Evolutionary conservation across 345 rosid species (phyloP), one percentile per base, ranked within the genome.

Genomic region (Eucalyptus decipiens): DNA sequence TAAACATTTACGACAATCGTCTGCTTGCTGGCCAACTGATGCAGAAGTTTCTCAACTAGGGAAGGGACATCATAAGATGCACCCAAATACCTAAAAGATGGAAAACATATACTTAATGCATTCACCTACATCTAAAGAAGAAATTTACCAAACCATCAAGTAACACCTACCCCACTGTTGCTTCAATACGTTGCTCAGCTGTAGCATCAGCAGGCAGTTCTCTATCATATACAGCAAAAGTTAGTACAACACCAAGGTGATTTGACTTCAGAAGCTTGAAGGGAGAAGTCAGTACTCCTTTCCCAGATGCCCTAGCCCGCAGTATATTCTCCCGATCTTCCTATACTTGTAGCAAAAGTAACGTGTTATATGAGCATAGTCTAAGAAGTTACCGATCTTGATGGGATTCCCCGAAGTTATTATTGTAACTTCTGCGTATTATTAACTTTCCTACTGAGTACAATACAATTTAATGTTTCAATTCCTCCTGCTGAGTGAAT

Each of bases 61-160:
- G 98, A 97, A 69, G 98, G 99, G 87, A 97, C 95, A 94, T 97
- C 99, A 92, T 97, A 97, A 85, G 99, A 95, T 87, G 99, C 99
- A 69, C 99, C 99, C 15, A 97, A 93, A 91, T 97, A 97, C 92
- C 99, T 97, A 80, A 88, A 50, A 90, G 69, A 89, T n/a, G 56
- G 87, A 81, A 45, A 86, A 86, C 47, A 34, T 86, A 56, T 5
- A 85, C 69, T 32, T 28, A 49, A 45, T 43, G 32, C 52, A 37
- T 51, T 40, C 48, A 47, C 89, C 49, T 17, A 21, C 24, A 37
- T 76, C 62, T 28, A 90, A 65, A 9, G 62, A 49, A 58, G 24
- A 86, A 85, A 88, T 48, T 40, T 51, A 81, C 60, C 37, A 76
- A 65, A 56, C 32, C 48, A 62, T 88, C 54, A 87, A 21, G 62